Base-by-base conservation (phyloP, 306 rosid genomes). In the Vigna reflexopilosa region DNA sequence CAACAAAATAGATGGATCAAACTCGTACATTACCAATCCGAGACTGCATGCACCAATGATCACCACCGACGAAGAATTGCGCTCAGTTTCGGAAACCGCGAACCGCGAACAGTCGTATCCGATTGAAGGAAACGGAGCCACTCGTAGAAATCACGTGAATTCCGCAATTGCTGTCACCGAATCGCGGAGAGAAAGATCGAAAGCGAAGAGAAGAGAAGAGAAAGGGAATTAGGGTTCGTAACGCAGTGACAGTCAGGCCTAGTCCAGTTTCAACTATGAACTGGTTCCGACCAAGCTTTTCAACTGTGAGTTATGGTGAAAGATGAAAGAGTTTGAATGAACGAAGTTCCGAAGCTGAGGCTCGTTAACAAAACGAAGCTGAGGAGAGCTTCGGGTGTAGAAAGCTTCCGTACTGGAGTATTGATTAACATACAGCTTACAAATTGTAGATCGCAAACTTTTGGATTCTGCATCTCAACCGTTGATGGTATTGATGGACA, bases 1-100 rank as follows among this genome's bases (percentile, higher is more conserved):
- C 59, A 56, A 67, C 57, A 67, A 69, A 26, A 84, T 16, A 42
- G 80, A 66, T 78, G 88, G 91, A 89, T 91, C 95, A 85, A 88
- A 81, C 76, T 65, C 88, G 83, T 72, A 80, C 86, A 88, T 84
- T 82, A 87, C 83, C 61, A 75, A 75, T 51, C 79, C 49, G 34
- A 52, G 56, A 63, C 54, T 47, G 75, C 81, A 63, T 75, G 87
- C 83, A 57, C 50, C 32, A 24, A 81, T 66, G 93, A 88, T 89
- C 89, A 75, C 67, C 62, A 44, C 58, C 50, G 81, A 69, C 15
- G 75, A 75, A 73, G 61, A 76, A 71, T 72, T 67, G 70, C 24
- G 40, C 85, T 77, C 76, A 75, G 69, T 52, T 73, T 69, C 61
- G 65, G 78, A 52, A 67, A 79, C 63, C 81, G 47, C 22, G 32